Conservation (phyloP, 768 basidiomycete species). For the Kwoniella europaea region DNA sequence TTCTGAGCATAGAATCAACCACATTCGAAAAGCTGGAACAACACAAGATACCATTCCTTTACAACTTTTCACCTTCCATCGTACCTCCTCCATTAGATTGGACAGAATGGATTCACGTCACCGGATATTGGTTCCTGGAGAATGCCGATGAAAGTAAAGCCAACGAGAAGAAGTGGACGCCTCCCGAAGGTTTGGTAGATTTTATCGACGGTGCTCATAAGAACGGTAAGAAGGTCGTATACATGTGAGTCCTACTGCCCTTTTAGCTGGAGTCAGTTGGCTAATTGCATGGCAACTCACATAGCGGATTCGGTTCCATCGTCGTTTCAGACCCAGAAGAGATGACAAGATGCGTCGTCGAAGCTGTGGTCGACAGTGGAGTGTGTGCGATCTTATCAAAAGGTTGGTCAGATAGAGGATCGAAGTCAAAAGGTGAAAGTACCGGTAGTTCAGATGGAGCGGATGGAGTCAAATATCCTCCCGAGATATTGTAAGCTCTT, state of each 20-base stretch:
- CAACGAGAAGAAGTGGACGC: conserved; percentile 74
- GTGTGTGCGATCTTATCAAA: conserved; percentile 94
- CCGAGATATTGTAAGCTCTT: conserved; percentile 41
- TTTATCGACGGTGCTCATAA: conserved; percentile 82
- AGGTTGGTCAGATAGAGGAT: conserved; percentile 92
- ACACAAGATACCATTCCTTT: conserved; percentile 96
- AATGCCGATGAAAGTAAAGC: conserved; percentile 81
- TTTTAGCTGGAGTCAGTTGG: neutral
- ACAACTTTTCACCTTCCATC: conserved; percentile 90
- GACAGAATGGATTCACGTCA: conserved; percentile 92
- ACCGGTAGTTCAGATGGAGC: conserved; percentile 32
- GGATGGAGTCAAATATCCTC: conserved; percentile 52
- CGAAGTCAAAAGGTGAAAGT: conserved; percentile 58
- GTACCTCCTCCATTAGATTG: conserved; percentile 95
- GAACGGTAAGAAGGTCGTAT: conserved; percentile 84
- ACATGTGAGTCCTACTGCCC: conserved; percentile 63
- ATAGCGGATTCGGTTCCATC: conserved; percentile 85
- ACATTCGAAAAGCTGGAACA: conserved; percentile 94
- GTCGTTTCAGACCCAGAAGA: conserved; percentile 91
- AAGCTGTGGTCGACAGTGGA: conserved; percentile 82
- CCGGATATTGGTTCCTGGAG: conserved; percentile 94
- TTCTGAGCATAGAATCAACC: conserved; percentile 76
- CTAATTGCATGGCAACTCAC: neutral
- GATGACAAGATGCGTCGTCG: conserved; percentile 89
- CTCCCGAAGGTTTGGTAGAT: conserved; percentile 75